Percentiles rank a stretch among this genome's conserved stretches.
Conservation (phyloP, 345 rosid species). For the Eucalyptus cloeziana region DNA sequence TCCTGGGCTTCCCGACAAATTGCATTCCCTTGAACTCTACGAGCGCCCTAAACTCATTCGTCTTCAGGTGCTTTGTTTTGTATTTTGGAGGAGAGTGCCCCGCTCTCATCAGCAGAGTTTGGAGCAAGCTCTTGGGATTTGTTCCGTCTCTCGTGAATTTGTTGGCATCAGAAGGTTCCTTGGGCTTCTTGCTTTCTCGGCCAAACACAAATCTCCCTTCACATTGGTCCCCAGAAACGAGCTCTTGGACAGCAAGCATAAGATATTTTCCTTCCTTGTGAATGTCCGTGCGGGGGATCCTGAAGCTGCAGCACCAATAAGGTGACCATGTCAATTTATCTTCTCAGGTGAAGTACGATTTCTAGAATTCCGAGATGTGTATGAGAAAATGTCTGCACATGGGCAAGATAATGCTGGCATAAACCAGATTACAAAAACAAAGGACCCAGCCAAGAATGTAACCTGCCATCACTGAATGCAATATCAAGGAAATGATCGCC, state of each 20-base stretch:
- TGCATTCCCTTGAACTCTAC: constrained; percentile 98
- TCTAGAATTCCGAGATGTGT: not conserved
- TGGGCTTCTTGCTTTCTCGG: constrained; percentile 57
- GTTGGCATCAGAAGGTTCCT: constrained; percentile 29
- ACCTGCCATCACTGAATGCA: not conserved
- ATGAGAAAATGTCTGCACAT: not conserved
- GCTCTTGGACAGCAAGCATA: constrained; percentile 86
- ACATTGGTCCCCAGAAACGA: constrained; percentile 83
- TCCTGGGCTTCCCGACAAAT: constrained; percentile 88
- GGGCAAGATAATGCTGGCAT: not conserved
- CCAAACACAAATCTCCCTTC: constrained; percentile 98
- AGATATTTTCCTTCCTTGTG: constrained; percentile 88
- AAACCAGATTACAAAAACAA: not conserved
- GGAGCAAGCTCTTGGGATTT: constrained; percentile 90
- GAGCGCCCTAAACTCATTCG: constrained; percentile 87
- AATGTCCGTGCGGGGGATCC: constrained; percentile 60
- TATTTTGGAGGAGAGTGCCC: constrained; percentile 97
- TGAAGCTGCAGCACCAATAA: constrained; percentile 42
- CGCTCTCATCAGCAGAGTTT: constrained; percentile 89
- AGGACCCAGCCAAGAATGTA: not conserved
- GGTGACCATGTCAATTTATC: not conserved
- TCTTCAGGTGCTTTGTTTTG: constrained; percentile 88
- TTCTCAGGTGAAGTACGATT: not conserved
- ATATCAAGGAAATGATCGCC: not conserved
- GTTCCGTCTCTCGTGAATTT: constrained; percentile 73